phyloP scores from a whole-genome alignment of 2,329 filamentous ascomycete genomes.

The Neophaeococcomyces mojaviensis region DNA sequence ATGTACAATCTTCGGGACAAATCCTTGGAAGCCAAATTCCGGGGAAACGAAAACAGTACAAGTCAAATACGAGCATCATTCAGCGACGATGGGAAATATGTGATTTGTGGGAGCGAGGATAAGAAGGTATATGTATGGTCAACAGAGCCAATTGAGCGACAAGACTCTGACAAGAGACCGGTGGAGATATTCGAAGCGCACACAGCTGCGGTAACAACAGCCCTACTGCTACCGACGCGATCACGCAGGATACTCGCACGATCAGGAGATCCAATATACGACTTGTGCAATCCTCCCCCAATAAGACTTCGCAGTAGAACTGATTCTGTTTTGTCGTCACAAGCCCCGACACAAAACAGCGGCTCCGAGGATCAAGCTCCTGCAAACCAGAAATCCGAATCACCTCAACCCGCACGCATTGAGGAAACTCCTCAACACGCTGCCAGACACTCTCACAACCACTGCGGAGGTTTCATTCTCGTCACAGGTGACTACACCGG shows the following conservation, averaged over 20 bases:
- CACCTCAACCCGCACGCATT: conserved; percentile 35
- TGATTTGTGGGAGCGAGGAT: conserved; percentile 92
- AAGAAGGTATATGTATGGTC: conserved; percentile 87
- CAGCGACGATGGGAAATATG: conserved; percentile 75
- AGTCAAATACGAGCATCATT: conserved; percentile 87
- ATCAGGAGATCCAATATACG: conserved; percentile 89
- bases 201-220: conserved; percentile 79
- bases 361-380: conserved; percentile 27
- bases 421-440: conserved; percentile 71
- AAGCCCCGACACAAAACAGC: conserved; percentile 35
- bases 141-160: conserved; percentile 36
- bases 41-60: conserved; percentile 80
- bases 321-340: conserved; percentile 51
- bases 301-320: conserved; percentile 70
- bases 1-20: conserved; percentile 85
- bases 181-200: conserved; percentile 89
- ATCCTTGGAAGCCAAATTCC: conserved; percentile 78
- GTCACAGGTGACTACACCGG: conserved; percentile 84
- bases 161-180: conserved; percentile 66
- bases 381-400: conserved; percentile 15
- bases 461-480: conserved; percentile 71
- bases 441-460: conserved; percentile 62
- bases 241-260: conserved; percentile 69
- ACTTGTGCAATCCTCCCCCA: conserved; percentile 90
- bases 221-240: conserved; percentile 71